Conservation (phyloP, 345 rosid species). For the Aethionema arabicum region DNA sequence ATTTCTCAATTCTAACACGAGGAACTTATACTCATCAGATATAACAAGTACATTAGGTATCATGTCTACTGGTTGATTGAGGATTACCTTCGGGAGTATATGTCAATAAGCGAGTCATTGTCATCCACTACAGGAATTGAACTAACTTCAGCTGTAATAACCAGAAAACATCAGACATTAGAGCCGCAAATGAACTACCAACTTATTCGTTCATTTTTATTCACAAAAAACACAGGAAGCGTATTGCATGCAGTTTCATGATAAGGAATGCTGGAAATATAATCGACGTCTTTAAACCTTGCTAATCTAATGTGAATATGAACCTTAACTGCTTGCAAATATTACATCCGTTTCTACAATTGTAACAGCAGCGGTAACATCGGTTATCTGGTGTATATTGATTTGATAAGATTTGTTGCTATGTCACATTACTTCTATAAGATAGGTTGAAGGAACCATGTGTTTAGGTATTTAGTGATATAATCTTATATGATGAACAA, state of each 20-base stretch:
- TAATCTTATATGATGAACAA: constrained; percentile 8
- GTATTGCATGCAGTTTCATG: constrained; percentile 1
- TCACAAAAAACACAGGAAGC: neutral
- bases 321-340: constrained; percentile 13
- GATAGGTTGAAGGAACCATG: constrained; percentile 10
- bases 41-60: too few relatives aligned
- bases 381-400: constrained; percentile 2
- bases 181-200: constrained; percentile 10
- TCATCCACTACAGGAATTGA: constrained; percentile 90
- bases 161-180: constrained; percentile 19
- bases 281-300: constrained; percentile 1
- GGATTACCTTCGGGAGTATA: constrained; percentile 75
- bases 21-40: too few relatives aligned
- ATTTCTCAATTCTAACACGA: too few relatives aligned
- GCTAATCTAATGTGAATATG: neutral
- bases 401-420: constrained; percentile 1
- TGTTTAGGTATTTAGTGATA: constrained; percentile 17
- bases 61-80: constrained; percentile 2
- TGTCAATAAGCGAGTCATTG: constrained; percentile 72
- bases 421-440: constrained; percentile 12
- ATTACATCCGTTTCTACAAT: constrained; percentile 8
- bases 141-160: constrained; percentile 78
- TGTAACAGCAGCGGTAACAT: neutral
- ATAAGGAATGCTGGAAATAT: constrained; percentile 1
- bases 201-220: constrained; percentile 4